Evolutionary conservation across 139 green algal genomes (phyloP).

Genomic region (Coelastrella sp.): DNA sequence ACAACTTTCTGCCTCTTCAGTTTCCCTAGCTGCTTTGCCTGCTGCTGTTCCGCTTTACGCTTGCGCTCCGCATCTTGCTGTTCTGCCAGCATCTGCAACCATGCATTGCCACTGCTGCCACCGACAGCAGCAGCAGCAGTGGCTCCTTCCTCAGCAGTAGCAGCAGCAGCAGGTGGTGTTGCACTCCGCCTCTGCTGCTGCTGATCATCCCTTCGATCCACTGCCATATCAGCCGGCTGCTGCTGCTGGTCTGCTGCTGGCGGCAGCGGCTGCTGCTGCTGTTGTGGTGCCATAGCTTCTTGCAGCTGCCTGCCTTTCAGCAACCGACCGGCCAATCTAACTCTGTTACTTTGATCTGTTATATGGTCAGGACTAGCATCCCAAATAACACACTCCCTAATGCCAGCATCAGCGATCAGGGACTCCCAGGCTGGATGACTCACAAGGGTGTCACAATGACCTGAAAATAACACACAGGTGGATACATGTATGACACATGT

Average conservation of each 20-base stretch:
- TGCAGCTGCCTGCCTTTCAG: constrained; percentile 36
- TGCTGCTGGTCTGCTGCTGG: neutral
- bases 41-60: constrained; percentile 5
- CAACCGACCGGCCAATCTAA: neutral
- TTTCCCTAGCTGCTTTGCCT: constrained; percentile 29
- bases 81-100: constrained; percentile 5
- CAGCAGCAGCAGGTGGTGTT: neutral
- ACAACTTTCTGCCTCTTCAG: neutral
- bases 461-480: too few relatives aligned
- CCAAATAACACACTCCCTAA: constrained; percentile 65
- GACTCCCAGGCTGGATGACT: constrained; percentile 70
- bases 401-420: constrained; percentile 64
- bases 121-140: neutral
- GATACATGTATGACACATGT: too few relatives aligned
- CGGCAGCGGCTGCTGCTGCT: constrained; percentile 16
- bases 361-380: constrained; percentile 68
- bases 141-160: neutral
- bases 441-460: constrained; percentile 68
- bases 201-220: neutral
- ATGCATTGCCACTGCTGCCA: neutral
- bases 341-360: neutral
- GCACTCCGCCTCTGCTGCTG: neutral
- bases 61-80: constrained; percentile 33
- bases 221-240: neutral
- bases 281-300: neutral